These are phyloP conservation scores for Adansonia gregorii DNA, from an alignment of 441 rosid species.

Conservation along the genomic window DNA sequence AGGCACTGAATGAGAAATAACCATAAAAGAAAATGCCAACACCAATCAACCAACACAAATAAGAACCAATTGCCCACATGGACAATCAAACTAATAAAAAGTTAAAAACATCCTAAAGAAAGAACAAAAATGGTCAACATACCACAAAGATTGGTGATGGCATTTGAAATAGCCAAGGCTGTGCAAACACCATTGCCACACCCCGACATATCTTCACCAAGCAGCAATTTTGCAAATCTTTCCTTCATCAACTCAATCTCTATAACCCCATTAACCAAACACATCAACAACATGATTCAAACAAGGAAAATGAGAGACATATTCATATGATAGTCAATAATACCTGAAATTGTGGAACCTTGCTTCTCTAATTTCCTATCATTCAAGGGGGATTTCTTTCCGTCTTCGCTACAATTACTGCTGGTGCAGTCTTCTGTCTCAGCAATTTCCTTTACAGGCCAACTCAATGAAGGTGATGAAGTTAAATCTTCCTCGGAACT, in stretches of 20 bases:
- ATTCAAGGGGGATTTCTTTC: constrained; percentile 42
- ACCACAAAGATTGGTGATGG: constrained; percentile 98
- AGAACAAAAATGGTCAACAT: constrained; percentile 24
- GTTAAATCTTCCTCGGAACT: constrained; percentile 62
- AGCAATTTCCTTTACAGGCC: constrained; percentile 49
- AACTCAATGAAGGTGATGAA: constrained; percentile 61
- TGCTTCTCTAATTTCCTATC: constrained; percentile 48
- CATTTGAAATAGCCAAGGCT: constrained; percentile 90
- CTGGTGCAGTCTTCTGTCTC: constrained; percentile 44
- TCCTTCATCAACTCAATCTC: constrained; percentile 97
- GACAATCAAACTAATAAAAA: constrained; percentile 17
- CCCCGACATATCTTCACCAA: constrained; percentile 99
- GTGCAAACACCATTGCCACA: constrained; percentile 94
- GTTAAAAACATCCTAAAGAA: neutral
- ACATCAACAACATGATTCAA: constrained; percentile 24
- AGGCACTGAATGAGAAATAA: constrained; percentile 21
- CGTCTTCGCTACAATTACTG: constrained; percentile 38
- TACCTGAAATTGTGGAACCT: constrained; percentile 69
- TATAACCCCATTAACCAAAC: constrained; percentile 38
- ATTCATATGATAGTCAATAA: constrained; percentile 8
- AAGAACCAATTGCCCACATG: constrained; percentile 16
- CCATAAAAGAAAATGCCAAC: constrained; percentile 26
- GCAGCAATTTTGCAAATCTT: constrained; percentile 86
- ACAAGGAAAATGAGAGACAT: neutral
- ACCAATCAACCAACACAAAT: neutral